Base-by-base conservation (phyloP, 306 rosid species). In the Cyamopsis tetragonoloba region DNA sequence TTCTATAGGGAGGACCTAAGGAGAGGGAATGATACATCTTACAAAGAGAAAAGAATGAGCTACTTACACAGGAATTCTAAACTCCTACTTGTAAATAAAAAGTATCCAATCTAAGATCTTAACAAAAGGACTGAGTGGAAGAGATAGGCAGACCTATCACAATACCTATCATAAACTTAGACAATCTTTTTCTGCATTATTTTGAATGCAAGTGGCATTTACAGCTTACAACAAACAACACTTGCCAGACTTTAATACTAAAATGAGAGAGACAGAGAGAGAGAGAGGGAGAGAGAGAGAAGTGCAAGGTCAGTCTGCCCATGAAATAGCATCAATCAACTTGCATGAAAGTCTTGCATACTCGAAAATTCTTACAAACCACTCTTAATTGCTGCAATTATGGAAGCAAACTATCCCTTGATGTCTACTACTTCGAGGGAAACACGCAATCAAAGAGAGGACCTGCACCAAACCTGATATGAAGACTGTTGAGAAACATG, bases 181-280 rank as follows among this genome's bases (percentile, higher is more conserved):
- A 74, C 66, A 78, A 74, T 58, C 54, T 65, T 73, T 65, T 73
- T 70, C 65, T 58, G 78, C 78, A 74, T 73, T 81, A 74, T 77
- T 81, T 73, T 63, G 24, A 82, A 70, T 58, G 76, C 77, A 70
- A 74, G 64, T 32, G 66, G 12, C 62, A 3, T 74, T 66, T 74
- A 65, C 70, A 65, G 15, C 72, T 51, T 70, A 70, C 55, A 82
- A 59, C 75, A 67, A 64, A 77, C 75, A 64, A 77, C 75, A 77
- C 80, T 73, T 64, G 51, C 72, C 77, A 72, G 3, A 76, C 42
- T 54, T 72, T 61, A 47, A 48, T 6, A 50, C 67, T 37, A 47
- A 20, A 54, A 66, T 54, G 49, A 76, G 77, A 61, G n/a, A n/a
- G n/a, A n/a, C n/a, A n/a, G n/a, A n/a, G n/a, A n/a, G n/a, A n/a